phyloP scores from a whole-genome alignment of 2,329 filamentous ascomycete species.

The Zymoseptoria tritici region DNA sequence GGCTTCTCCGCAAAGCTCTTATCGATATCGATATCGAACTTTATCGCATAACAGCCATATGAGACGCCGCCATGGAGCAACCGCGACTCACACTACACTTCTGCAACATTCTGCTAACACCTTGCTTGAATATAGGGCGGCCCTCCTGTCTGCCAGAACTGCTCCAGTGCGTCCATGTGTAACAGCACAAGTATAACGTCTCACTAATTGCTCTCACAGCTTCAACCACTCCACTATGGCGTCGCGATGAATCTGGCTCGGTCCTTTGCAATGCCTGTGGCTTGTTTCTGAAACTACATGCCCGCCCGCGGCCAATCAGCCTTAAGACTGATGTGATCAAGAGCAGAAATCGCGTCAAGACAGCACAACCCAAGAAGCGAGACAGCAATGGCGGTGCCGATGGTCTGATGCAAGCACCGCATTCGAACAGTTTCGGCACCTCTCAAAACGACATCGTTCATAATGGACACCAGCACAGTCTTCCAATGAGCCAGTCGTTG shows the following conservation, averaged over 20 bases:
- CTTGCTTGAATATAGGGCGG: slow-evolving; percentile 10
- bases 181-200: not conserved
- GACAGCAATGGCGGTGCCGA: slow-evolving; percentile 20
- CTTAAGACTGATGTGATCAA: slow-evolving; percentile 99
- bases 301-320: slow-evolving; percentile 84
- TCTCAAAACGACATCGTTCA: slow-evolving; percentile 13
- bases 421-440: slow-evolving; percentile 13
- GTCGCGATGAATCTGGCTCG: slow-evolving; percentile 88
- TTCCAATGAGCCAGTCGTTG: slow-evolving; percentile 12
- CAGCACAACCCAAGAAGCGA: slow-evolving; percentile 64
- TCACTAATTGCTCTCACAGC: slow-evolving; percentile 30
- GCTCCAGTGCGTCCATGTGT: slow-evolving; percentile 49
- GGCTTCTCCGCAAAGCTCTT: slow-evolving; percentile 6
- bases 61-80: not conserved
- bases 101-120: slow-evolving; percentile 4
- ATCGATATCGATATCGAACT: slow-evolving; percentile 14
- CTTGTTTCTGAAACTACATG: slow-evolving; percentile 93
- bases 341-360: slow-evolving; percentile 96
- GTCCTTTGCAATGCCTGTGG: slow-evolving; percentile 98
- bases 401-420: slow-evolving; percentile 7
- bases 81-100: not conserved
- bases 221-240: slow-evolving; percentile 93
- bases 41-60: not conserved
- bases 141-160: slow-evolving; percentile 96
- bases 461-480: slow-evolving; percentile 10